These are phyloP conservation scores for Penstemon barbatus DNA, from an alignment of 257 asterid species.

Conservation along the genomic window DNA sequence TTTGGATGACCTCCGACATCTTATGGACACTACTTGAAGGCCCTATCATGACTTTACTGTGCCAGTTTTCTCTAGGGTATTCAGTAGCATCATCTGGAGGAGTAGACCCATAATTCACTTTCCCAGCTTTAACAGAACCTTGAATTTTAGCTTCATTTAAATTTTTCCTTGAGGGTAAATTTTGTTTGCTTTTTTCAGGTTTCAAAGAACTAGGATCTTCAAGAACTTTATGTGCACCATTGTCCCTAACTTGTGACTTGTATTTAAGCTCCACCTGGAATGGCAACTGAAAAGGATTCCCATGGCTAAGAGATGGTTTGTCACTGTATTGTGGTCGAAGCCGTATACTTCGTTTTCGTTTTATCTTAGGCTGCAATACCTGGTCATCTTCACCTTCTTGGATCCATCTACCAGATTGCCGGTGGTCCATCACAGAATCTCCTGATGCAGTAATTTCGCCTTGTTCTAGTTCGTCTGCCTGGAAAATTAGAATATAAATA, in stretches of 20 bases:
- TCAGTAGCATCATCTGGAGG: slow-evolving; percentile 59
- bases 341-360: slow-evolving; percentile 87
- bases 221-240: slow-evolving; percentile 45
- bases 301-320: slow-evolving; percentile 38
- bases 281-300: slow-evolving; percentile 36
- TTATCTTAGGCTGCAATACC: slow-evolving; percentile 91
- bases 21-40: slow-evolving; percentile 52
- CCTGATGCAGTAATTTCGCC: slow-evolving; percentile 94
- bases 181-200: slow-evolving; percentile 55
- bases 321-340: slow-evolving; percentile 69
- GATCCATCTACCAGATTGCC: slow-evolving; percentile 96
- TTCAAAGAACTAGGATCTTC: slow-evolving; percentile 56
- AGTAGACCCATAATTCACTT: slow-evolving; percentile 38
- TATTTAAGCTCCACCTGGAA: slow-evolving; percentile 60
- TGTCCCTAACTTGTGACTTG: slow-evolving; percentile 58
- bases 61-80: slow-evolving; percentile 54
- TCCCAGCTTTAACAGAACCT: slow-evolving; percentile 57
- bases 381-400: slow-evolving; percentile 99
- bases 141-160: slow-evolving; percentile 23
- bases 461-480: slow-evolving; percentile 90
- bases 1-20: slow-evolving; percentile 76
- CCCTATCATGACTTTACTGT: slow-evolving; percentile 54
- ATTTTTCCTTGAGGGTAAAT: slow-evolving; percentile 51
- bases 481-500: slow-evolving; percentile 30
- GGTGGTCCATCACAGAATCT: slow-evolving; percentile 84